These are phyloP conservation scores for Paecilomyces formosus DNA, from an alignment of 2,329 filamentous ascomycete genomes.

Conservation along the genomic window DNA sequence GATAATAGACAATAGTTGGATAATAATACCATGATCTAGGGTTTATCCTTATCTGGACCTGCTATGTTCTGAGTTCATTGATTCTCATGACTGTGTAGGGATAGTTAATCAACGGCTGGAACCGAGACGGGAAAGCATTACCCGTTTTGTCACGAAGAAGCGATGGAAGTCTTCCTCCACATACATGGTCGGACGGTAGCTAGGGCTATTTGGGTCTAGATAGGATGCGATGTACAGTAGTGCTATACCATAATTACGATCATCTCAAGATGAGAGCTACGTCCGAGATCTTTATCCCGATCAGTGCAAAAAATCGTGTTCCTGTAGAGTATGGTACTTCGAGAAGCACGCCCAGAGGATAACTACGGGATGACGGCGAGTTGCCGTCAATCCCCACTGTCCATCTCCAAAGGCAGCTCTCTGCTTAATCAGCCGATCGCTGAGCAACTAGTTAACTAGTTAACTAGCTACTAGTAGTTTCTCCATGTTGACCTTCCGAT, in stretches of 20 bases:
- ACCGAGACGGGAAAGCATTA: slow-evolving; percentile 11
- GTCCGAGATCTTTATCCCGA: neutral
- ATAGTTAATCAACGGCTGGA: slow-evolving; percentile 3
- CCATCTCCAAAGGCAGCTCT: neutral
- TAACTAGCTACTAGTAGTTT: too few relatives aligned
- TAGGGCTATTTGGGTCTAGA: neutral
- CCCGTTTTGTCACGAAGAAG: slow-evolving; percentile 7
- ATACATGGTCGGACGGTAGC: neutral
- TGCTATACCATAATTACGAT: neutral
- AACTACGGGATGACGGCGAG: neutral
- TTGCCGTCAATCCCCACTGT: neutral
- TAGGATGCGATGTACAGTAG: neutral
- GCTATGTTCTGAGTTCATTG: neutral
- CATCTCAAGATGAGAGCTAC: too few relatives aligned
- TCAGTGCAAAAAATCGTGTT: neutral
- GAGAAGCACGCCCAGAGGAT: too few relatives aligned
- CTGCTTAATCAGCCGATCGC: neutral
- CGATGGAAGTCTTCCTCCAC: neutral
- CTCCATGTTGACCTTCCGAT: neutral
- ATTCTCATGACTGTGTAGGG: neutral
- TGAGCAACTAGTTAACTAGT: too few relatives aligned
- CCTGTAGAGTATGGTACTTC: neutral
- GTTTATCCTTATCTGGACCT: neutral
- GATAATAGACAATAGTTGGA: too few relatives aligned
- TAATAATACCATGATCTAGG: neutral